Percentiles rank a stretch among this genome's conserved stretches.
These are phyloP conservation scores for Solanum neorickii DNA, from an alignment of 257 asterid genomes.

Conservation along the genomic window DNA sequence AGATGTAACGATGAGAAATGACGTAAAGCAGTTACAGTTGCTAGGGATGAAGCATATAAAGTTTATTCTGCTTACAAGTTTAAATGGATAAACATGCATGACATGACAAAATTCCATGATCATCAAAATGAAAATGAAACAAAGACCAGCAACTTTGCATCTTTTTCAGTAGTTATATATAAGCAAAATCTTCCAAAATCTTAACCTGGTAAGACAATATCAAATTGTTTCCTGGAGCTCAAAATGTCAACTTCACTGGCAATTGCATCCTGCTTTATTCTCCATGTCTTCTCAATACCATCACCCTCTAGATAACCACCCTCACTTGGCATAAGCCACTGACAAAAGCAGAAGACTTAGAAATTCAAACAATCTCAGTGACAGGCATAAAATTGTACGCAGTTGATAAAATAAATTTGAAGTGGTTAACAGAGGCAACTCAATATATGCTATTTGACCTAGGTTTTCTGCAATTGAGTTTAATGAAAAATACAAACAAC, in stretches of 20 bases:
- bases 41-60: not conserved
- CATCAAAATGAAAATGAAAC: not conserved
- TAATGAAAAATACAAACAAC: not conserved
- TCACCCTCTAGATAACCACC: slow-evolving; percentile 73
- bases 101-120: not conserved
- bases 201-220: slow-evolving; percentile 89
- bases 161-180: not conserved
- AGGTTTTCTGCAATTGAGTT: not conserved
- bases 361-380: not conserved
- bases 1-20: not conserved
- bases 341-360: slow-evolving; percentile 1
- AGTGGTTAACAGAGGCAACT: not conserved
- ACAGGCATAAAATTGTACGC: not conserved
- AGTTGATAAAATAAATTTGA: not conserved
- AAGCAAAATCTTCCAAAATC: slow-evolving; percentile 4
- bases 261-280: slow-evolving; percentile 67
- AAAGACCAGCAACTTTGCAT: not conserved
- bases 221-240: slow-evolving; percentile 70
- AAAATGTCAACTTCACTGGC: slow-evolving; percentile 62
- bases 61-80: not conserved
- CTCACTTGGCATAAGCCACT: slow-evolving; percentile 92
- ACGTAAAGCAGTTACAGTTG: not conserved
- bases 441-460: not conserved
- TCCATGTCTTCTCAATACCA: slow-evolving; percentile 88
- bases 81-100: not conserved